phyloP scores from a whole-genome alignment of 2,329 filamentous ascomycete species.

The Sphaerulina vaccinii region DNA sequence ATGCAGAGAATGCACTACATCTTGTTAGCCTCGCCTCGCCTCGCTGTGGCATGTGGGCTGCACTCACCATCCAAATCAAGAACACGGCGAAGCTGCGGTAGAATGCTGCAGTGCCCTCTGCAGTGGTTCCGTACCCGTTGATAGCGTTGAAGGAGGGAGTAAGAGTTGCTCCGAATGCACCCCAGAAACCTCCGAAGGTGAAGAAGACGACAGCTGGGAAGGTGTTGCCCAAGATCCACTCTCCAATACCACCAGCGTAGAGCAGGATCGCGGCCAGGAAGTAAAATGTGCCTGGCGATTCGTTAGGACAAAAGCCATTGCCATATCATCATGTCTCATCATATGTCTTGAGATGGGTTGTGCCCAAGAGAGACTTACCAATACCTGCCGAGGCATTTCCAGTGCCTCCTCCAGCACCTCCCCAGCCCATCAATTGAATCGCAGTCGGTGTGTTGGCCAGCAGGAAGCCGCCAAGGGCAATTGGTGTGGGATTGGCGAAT shows the following conservation, averaged over 20 bases:
- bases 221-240: constrained; percentile 53
- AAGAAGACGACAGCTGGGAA: constrained; percentile 55
- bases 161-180: constrained; percentile 32
- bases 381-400: constrained; percentile 19
- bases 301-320: no score
- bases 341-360: no score
- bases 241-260: constrained; percentile 17
- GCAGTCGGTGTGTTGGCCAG: constrained; percentile 23
- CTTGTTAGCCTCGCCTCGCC: no score
- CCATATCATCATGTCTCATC: no score
- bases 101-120: constrained; percentile 13
- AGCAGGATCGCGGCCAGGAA: constrained; percentile 16
- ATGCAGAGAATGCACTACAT: constrained; percentile 24
- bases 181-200: constrained; percentile 55
- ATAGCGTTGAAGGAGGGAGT: constrained; percentile 7
- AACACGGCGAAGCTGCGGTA: constrained; percentile 18
- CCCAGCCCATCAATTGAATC: constrained; percentile 24
- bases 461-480: constrained; percentile 24
- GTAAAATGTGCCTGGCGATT: no score
- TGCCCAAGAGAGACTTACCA: no score
- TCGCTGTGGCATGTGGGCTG: no score
- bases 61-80: constrained; percentile 21
- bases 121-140: constrained; percentile 25
- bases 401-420: constrained; percentile 22
- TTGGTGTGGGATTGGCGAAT: constrained; percentile 22